A percentile compares a stretch with the other conserved stretches of the same genome.
phyloP scores from a whole-genome alignment of 805 yeast species.

The Yamadazyma laniorum region DNA sequence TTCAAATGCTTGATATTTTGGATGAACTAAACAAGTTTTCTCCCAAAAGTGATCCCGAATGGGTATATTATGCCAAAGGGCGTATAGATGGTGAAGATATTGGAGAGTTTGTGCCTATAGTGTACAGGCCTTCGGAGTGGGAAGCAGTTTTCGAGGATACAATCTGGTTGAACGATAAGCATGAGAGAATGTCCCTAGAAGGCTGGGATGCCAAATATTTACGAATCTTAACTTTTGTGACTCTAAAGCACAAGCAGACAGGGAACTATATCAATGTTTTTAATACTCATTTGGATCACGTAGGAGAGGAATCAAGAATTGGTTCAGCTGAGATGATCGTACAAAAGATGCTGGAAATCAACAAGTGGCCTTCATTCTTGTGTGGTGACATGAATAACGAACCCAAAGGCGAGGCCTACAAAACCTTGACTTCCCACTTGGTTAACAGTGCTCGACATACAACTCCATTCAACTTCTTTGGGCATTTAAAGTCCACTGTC shows the following conservation, averaged over 20 bases:
- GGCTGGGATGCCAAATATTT: slow-evolving; percentile 42
- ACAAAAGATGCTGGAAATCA: slow-evolving; percentile 23
- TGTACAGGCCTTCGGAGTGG: slow-evolving; percentile 31
- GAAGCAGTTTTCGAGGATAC: slow-evolving; percentile 25
- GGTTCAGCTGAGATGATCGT: slow-evolving; percentile 31
- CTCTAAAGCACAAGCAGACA: slow-evolving; percentile 28
- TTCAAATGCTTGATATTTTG: slow-evolving; percentile 33
- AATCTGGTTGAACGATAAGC: slow-evolving; percentile 35
- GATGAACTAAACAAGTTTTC: slow-evolving; percentile 22
- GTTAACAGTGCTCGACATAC: slow-evolving; percentile 21
- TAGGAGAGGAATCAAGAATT: slow-evolving; percentile 28
- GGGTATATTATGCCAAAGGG: slow-evolving; percentile 34
- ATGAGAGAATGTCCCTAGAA: slow-evolving; percentile 28
- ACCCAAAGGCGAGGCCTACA: slow-evolving; percentile 21
- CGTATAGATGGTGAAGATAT: slow-evolving; percentile 24
- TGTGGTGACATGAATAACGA: slow-evolving; percentile 30
- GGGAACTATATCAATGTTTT: slow-evolving; percentile 27
- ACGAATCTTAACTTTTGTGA: slow-evolving; percentile 32
- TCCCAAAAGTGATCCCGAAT: slow-evolving; percentile 17
- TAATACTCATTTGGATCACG: slow-evolving; percentile 41
- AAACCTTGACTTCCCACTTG: slow-evolving; percentile 13
- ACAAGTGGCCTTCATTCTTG: slow-evolving; percentile 32
- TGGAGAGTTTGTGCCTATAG: slow-evolving; percentile 35
- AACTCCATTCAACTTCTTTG: slow-evolving; percentile 25
- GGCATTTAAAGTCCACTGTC: slow-evolving; percentile 28